Base-by-base conservation (phyloP, 805 yeast species). In the Debaryomyces tyrocola region DNA sequence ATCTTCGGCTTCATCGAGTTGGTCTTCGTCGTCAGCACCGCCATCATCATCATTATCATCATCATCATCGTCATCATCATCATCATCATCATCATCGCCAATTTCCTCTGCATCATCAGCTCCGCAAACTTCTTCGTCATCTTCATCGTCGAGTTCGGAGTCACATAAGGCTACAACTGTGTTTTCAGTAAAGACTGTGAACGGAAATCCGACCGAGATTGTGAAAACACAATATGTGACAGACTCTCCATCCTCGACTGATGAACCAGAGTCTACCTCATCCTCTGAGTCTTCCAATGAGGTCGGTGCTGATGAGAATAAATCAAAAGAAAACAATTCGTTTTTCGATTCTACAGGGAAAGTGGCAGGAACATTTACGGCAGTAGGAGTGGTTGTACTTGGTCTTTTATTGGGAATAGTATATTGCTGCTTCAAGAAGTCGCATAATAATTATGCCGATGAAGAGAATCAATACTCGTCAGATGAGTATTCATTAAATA, bases 331-430 rank as follows among this genome's bases (percentile, higher is more conserved):
- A 34, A 56, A 56, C 8, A 58, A 56, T 15, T 69, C 83, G 2
- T 89, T 85, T 59, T 89, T 86, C 74, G 73, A 76, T 47, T 70
- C 80, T 40, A 80, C 79, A 39, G 95, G 92, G 0, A 86, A 85
- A 59, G 94, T 89, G 1, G 95, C 91, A 0, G 96, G 95, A 3
- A 86, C 90, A 0, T 89, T 89, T 65, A 81, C 86, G 2, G 90
- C 80, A 0, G 94, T 89, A 14, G 96, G 91, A 1, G 55, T 89
- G 1, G 83, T 84, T 0, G 78, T 67, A 0, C 55, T 80, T 0
- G 74, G 74, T 1, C 40, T 83, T 0, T 41, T 84, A 1, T 54
- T 67, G 0, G 67, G 73, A 0, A 49, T 84, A 2, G 35, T 79
- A 10, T 77, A 50, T 49, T 76, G 56, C 68, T 58, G 63, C 38